phyloP scores from a whole-genome alignment of 2,329 filamentous ascomycete species.

The Sporothrix pallida region DNA sequence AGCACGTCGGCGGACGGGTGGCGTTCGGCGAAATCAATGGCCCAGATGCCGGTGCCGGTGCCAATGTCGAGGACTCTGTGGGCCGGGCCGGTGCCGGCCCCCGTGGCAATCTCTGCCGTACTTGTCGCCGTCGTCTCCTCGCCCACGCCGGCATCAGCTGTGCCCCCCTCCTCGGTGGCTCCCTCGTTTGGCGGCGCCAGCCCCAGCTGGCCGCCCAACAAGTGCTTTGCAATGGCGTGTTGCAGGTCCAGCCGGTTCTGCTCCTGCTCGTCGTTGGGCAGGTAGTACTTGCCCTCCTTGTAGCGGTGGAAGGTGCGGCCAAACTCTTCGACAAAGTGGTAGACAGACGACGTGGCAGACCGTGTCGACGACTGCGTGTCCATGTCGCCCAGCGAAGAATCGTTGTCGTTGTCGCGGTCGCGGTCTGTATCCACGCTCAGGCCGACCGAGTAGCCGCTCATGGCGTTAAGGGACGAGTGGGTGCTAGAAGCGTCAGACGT shows the following conservation, averaged over 20 bases:
- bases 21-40: slow-evolving; percentile 36
- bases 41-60: slow-evolving; percentile 41
- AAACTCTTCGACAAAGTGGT: slow-evolving; percentile 35
- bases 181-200: slow-evolving; percentile 28
- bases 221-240: slow-evolving; percentile 30
- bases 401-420: slow-evolving; percentile 28
- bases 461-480: slow-evolving; percentile 28
- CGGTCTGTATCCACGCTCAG: slow-evolving; percentile 23
- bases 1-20: slow-evolving; percentile 48
- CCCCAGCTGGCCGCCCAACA: slow-evolving; percentile 24
- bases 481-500: background rate
- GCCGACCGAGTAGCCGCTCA: slow-evolving; percentile 33
- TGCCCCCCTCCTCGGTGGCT: background rate
- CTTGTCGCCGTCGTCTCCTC: background rate
- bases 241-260: slow-evolving; percentile 35
- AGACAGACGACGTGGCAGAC: slow-evolving; percentile 31
- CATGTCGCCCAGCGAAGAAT: slow-evolving; percentile 33
- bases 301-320: slow-evolving; percentile 35
- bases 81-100: background rate
- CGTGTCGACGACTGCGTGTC: slow-evolving; percentile 27
- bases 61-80: slow-evolving; percentile 34
- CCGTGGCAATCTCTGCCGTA: background rate
- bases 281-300: slow-evolving; percentile 36
- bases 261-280: slow-evolving; percentile 35
- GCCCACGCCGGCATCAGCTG: too few relatives aligned